These are phyloP conservation scores for Mycogone perniciosa DNA, from an alignment of 2,329 filamentous ascomycete species.

Conservation along the genomic window DNA sequence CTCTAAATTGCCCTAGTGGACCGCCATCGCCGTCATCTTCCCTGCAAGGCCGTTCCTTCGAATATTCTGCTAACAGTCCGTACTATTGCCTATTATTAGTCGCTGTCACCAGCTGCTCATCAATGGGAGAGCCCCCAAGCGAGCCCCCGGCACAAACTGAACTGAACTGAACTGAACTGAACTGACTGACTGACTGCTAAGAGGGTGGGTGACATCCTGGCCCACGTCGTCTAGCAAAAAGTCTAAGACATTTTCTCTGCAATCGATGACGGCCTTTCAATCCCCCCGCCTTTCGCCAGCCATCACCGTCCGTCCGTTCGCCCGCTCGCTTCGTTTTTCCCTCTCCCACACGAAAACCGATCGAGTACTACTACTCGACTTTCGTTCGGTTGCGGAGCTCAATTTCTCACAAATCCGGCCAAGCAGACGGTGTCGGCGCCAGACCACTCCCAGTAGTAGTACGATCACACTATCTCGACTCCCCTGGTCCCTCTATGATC, in stretches of 20 bases:
- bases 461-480: not conserved
- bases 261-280: constrained; percentile 1
- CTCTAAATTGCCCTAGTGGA: not conserved
- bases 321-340: constrained; percentile 1
- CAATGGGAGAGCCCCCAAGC: too few relatives aligned
- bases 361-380: too few relatives aligned
- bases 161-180: too few relatives aligned
- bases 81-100: not conserved
- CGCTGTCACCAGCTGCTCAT: not conserved
- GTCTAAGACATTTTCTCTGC: constrained; percentile 9
- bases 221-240: not conserved
- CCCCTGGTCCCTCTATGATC: constrained; percentile 17
- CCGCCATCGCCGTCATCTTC: not conserved
- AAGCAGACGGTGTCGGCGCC: not conserved
- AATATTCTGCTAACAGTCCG: too few relatives aligned
- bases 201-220: not conserved
- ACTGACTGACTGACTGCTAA: not conserved
- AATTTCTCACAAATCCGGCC: too few relatives aligned
- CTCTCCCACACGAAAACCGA: not conserved
- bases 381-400: too few relatives aligned
- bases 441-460: too few relatives aligned
- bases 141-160: too few relatives aligned
- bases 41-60: too few relatives aligned
- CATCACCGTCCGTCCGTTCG: not conserved
- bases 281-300: constrained; percentile 6